phyloP scores from a whole-genome alignment of 371 early-diverging fungal genomes.

The Mycotypha africana region DNA sequence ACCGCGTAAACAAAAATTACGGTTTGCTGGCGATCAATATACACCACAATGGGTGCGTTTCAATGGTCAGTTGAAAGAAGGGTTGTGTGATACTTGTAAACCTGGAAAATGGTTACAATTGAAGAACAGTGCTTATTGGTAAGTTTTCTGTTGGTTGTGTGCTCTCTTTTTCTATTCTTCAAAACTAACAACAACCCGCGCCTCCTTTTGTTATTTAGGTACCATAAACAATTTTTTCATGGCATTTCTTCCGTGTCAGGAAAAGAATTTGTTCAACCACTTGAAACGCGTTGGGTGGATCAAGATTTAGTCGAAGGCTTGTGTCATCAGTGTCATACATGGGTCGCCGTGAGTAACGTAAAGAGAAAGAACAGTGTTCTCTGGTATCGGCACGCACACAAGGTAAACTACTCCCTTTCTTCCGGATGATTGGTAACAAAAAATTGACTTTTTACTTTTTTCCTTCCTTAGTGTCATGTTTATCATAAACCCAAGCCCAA shows the following conservation, averaged over 20 bases:
- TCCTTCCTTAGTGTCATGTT: constrained; percentile 63
- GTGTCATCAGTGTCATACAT: constrained; percentile 83
- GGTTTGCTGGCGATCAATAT: constrained; percentile 78
- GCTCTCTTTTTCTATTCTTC: neutral
- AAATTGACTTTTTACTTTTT: neutral
- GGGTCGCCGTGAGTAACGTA: constrained; percentile 76
- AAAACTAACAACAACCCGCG: too few relatives aligned
- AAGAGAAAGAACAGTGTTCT: constrained; percentile 77
- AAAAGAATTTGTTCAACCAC: constrained; percentile 67
- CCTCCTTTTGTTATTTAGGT: too few relatives aligned
- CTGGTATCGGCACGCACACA: constrained; percentile 92
- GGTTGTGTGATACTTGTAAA: constrained; percentile 81
- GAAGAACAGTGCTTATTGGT: constrained; percentile 92
- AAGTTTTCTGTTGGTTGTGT: too few relatives aligned
- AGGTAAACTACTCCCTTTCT: too few relatives aligned
- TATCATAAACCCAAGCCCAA: constrained; percentile 73
- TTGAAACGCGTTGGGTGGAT: constrained; percentile 67
- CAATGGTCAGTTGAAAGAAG: constrained; percentile 79
- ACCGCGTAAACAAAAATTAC: constrained; percentile 63
- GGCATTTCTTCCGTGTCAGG: constrained; percentile 92
- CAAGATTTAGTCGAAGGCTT: constrained; percentile 75
- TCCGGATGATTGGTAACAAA: too few relatives aligned
- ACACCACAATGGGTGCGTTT: constrained; percentile 87
- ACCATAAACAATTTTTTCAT: constrained; percentile 90
- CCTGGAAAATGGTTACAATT: constrained; percentile 90